Conservation (phyloP, 352 stramenopile genomes). For the Phytophthora nicotianae region DNA sequence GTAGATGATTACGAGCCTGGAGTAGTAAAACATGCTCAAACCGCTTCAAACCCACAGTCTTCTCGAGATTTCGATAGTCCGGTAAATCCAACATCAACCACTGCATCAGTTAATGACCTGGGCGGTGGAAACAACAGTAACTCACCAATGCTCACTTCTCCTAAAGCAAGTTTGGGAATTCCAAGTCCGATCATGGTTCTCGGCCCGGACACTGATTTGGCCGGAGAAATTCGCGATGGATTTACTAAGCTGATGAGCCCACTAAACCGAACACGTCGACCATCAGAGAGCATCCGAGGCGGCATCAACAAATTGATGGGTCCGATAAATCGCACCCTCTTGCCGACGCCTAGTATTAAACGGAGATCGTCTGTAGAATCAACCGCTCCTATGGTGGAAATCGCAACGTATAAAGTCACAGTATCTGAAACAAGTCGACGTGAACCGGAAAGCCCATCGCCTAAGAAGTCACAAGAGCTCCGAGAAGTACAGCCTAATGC, state of each 20-base stretch:
- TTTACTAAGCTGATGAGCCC: constrained; percentile 34
- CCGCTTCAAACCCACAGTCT: not conserved
- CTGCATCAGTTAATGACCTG: not conserved
- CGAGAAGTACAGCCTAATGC: not conserved
- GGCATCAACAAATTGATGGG: constrained; percentile 32
- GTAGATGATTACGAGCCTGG: constrained; percentile 28
- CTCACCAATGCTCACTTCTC: not conserved
- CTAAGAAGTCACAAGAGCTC: constrained; percentile 12
- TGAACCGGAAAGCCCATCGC: not conserved
- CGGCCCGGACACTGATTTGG: constrained; percentile 22
- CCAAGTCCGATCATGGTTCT: constrained; percentile 29
- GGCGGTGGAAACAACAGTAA: constrained; percentile 2
- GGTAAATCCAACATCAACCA: not conserved
- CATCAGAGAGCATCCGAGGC: constrained; percentile 28
- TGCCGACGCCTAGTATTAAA: constrained; percentile 13
- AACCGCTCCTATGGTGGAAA: constrained; percentile 16
- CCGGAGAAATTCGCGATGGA: constrained; percentile 25
- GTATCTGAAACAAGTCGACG: not conserved
- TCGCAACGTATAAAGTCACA: constrained; percentile 19
- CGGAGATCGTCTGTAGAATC: constrained; percentile 17
- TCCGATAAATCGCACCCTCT: constrained; percentile 29
- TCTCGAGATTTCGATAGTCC: no score
- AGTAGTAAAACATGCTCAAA: constrained; percentile 16
- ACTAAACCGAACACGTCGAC: constrained; percentile 20
- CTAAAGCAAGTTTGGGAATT: constrained; percentile 22